Evolutionary conservation across 768 basidiomycete genomes (phyloP).

Genomic region (Floccularia luteovirens): DNA sequence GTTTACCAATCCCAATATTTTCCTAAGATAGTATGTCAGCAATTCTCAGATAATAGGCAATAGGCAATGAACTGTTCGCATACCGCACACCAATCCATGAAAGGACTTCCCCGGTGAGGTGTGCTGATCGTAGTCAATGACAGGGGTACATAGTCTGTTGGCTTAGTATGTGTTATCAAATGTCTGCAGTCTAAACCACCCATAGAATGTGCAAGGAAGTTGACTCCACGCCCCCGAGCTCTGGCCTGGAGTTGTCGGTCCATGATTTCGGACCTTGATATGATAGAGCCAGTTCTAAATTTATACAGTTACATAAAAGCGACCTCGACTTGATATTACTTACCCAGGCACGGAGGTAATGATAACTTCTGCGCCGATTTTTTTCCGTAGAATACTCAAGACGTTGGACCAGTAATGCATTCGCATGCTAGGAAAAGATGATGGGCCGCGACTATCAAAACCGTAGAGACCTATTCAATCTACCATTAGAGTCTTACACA

Average conservation of each 20-base stretch:
- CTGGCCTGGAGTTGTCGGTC: conserved; percentile 62
- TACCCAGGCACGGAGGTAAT: conserved; percentile 93
- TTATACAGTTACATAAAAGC: background rate
- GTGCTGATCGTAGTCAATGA: conserved; percentile 88
- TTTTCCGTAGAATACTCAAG: conserved; percentile 68
- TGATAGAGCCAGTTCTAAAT: conserved; percentile 80
- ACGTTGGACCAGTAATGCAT: conserved; percentile 95
- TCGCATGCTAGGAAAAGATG: conserved; percentile 72
- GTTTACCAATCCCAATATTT: conserved; percentile 86
- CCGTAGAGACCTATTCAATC: conserved; percentile 76
- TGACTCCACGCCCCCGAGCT: conserved; percentile 73
- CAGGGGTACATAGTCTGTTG: conserved; percentile 75
- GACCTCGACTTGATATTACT: conserved; percentile 15
- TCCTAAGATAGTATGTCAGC: conserved; percentile 36
- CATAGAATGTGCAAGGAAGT: conserved; percentile 97
- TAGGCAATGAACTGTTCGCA: conserved; percentile 12
- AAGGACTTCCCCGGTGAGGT: conserved; percentile 93
- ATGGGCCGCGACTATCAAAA: conserved; percentile 85
- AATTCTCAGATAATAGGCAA: background rate
- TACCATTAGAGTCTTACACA: conserved; percentile 3
- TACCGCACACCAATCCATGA: conserved; percentile 99
- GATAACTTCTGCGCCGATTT: conserved; percentile 88
- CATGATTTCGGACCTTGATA: conserved; percentile 69
- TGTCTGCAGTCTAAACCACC: conserved; percentile 94
- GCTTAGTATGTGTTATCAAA: conserved; percentile 80